phyloP scores from a whole-genome alignment of 139 green algal species.

The Closterium sp. region DNA sequence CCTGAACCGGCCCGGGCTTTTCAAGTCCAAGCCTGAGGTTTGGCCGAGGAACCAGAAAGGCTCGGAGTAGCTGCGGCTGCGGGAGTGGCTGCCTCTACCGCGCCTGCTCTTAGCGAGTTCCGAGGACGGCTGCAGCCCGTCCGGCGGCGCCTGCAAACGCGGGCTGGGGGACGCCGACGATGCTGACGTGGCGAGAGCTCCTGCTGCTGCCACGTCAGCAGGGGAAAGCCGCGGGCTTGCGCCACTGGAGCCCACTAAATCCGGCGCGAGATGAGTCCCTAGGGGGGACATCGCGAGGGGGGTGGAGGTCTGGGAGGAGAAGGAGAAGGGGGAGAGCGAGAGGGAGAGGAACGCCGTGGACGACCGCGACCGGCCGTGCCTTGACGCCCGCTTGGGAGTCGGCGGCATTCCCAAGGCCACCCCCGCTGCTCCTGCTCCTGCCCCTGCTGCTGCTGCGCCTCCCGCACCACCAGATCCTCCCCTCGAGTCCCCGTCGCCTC shows the following conservation, averaged over 20 bases:
- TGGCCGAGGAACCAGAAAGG: neutral
- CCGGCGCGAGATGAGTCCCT: neutral
- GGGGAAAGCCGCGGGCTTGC: neutral
- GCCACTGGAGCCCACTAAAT: neutral
- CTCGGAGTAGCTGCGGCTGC: neutral
- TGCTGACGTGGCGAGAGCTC: neutral
- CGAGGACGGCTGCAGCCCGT: neutral
- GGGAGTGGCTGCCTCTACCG: neutral
- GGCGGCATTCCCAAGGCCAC: neutral
- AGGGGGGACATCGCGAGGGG: neutral
- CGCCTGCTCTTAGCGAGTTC: neutral
- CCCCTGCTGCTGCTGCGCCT: neutral
- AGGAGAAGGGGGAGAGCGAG: neutral
- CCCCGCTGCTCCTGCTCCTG: no score
- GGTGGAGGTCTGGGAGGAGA: neutral
- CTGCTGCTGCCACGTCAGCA: neutral
- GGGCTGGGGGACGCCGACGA: neutral
- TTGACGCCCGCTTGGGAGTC: neutral
- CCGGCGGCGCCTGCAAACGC: neutral
- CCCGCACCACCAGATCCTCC: no score
- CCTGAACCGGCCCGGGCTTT: neutral
- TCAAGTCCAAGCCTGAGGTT: neutral
- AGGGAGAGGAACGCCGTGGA: neutral
- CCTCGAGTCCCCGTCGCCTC: neutral
- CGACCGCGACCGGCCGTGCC: neutral